phyloP scores from a whole-genome alignment of 495 filamentous ascomycete genomes.

The Bombardia bombarda region DNA sequence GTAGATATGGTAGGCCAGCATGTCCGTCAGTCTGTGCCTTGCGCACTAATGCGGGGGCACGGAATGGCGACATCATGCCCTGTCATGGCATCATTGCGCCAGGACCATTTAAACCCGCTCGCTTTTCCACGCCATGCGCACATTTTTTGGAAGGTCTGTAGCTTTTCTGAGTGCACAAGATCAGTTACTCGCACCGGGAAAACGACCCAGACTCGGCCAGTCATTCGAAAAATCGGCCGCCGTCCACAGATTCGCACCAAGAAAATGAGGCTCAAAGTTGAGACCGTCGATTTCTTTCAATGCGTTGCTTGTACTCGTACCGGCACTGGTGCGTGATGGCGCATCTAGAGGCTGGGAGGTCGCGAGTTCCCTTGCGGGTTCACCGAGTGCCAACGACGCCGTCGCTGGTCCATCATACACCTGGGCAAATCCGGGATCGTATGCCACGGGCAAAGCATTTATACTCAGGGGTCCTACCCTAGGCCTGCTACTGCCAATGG shows the following conservation, averaged over 20 bases:
- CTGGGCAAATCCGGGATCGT: too few relatives aligned
- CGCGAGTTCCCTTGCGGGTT: too few relatives aligned
- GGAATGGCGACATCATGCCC: slow-evolving; percentile 12
- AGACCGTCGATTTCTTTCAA: slow-evolving; percentile 21
- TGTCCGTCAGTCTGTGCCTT: too few relatives aligned
- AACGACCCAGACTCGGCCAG: neutral
- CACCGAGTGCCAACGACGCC: too few relatives aligned
- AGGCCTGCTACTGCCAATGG: too few relatives aligned
- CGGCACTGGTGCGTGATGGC: slow-evolving; percentile 16
- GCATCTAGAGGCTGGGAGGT: neutral
- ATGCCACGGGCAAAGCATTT: too few relatives aligned
- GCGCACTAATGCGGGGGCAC: too few relatives aligned
- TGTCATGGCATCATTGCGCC: slow-evolving; percentile 4
- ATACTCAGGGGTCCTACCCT: too few relatives aligned
- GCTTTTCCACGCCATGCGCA: neutral
- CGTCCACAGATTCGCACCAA: slow-evolving; percentile 17
- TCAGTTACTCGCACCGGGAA: neutral
- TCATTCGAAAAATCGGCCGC: slow-evolving; percentile 10
- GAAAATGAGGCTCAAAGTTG: slow-evolving; percentile 19
- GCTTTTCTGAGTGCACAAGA: too few relatives aligned
- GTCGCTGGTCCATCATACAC: too few relatives aligned
- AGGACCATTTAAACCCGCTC: neutral
- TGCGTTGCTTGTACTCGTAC: slow-evolving; percentile 19
- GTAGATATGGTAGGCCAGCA: too few relatives aligned
- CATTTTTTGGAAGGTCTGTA: too few relatives aligned